phyloP scores from a whole-genome alignment of 768 basidiomycete genomes.

The Tulasnella sp. region DNA sequence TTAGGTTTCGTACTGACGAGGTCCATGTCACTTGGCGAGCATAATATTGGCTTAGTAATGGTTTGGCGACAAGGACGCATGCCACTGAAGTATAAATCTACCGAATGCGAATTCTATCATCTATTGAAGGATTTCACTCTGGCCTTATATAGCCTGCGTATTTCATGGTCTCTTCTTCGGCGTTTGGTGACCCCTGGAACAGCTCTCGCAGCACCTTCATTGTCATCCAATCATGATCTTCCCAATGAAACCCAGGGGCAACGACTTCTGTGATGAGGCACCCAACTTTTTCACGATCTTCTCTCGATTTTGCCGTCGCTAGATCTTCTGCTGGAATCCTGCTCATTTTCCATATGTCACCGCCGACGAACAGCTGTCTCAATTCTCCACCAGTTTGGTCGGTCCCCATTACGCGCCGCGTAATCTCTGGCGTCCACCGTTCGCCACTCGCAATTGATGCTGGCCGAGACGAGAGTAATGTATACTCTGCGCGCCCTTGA shows the following conservation, averaged over 20 bases:
- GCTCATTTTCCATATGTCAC: constrained; percentile 30
- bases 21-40: constrained; percentile 86
- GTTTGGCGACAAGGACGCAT: not conserved
- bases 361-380: constrained; percentile 35
- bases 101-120: not conserved
- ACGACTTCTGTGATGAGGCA: constrained; percentile 52
- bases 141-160: not conserved
- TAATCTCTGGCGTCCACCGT: constrained; percentile 27
- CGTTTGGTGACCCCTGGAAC: constrained; percentile 27
- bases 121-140: not conserved
- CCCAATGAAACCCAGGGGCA: constrained; percentile 46
- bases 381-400: constrained; percentile 36
- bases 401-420: constrained; percentile 35
- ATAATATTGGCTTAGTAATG: constrained; percentile 22
- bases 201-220: constrained; percentile 28
- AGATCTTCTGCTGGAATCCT: constrained; percentile 29
- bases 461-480: constrained; percentile 31
- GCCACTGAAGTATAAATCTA: not conserved
- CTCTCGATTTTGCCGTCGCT: constrained; percentile 3
- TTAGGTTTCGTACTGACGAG: constrained; percentile 88
- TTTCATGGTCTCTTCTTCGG: constrained; percentile 21
- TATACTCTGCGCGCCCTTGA: constrained; percentile 42
- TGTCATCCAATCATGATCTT: constrained; percentile 41
- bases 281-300: constrained; percentile 28
- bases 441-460: constrained; percentile 15